Evolutionary conservation across 208 protist genomes (phyloP).

Genomic region (Leptomonas seymouri): DNA sequence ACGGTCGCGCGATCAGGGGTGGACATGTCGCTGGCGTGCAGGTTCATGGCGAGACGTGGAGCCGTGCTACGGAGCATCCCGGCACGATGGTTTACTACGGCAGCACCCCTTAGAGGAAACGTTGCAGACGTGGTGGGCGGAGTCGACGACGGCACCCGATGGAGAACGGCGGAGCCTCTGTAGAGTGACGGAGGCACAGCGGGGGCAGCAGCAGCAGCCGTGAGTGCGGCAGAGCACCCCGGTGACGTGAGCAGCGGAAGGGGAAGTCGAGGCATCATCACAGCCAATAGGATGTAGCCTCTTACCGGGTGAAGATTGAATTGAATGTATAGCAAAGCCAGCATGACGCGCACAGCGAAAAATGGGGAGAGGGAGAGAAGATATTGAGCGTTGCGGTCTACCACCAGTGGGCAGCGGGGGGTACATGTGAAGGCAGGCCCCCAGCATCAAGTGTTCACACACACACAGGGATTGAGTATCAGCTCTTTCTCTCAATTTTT

Average conservation of each 20-base stretch:
- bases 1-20: conserved; percentile 86
- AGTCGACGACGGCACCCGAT: neutral
- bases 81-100: neutral
- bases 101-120: neutral
- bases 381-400: too few relatives aligned
- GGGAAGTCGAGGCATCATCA: conserved; percentile 6
- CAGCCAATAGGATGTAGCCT: neutral
- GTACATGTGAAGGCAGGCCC: too few relatives aligned
- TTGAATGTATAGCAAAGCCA: too few relatives aligned
- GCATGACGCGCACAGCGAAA: too few relatives aligned
- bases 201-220: neutral
- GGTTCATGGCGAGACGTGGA: conserved; percentile 42
- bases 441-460: too few relatives aligned
- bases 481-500: too few relatives aligned
- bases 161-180: neutral
- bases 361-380: too few relatives aligned
- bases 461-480: too few relatives aligned
- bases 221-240: neutral
- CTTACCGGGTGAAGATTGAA: neutral
- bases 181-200: neutral
- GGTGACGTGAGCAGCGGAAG: conserved; percentile 9
- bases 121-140: neutral
- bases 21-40: conserved; percentile 88
- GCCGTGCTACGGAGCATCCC: conserved; percentile 23
- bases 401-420: too few relatives aligned